A percentile compares a stretch with the other conserved stretches of the same genome.
phyloP scores from a whole-genome alignment of 352 stramenopile species.

The Phytopythium mirpurense region DNA sequence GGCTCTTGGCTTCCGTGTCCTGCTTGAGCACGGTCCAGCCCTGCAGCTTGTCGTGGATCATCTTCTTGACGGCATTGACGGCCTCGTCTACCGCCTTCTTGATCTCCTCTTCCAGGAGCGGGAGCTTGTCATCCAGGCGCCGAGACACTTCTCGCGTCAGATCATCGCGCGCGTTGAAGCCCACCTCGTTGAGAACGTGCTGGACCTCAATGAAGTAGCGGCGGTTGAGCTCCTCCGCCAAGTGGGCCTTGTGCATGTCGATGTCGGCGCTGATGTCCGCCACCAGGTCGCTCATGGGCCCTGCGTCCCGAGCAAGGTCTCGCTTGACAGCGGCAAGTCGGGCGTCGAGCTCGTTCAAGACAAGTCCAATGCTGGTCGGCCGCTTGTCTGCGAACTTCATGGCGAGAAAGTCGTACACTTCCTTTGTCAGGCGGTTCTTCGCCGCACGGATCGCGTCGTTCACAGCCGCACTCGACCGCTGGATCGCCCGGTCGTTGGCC shows the following conservation, averaged over 20 bases:
- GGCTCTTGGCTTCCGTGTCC: constrained; percentile 54
- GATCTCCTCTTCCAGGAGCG: constrained; percentile 54
- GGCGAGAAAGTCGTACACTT: constrained; percentile 58
- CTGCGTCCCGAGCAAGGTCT: constrained; percentile 23
- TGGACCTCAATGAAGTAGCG: constrained; percentile 77
- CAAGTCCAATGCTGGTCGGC: constrained; percentile 47
- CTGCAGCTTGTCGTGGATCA: constrained; percentile 46
- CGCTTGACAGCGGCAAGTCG: constrained; percentile 17
- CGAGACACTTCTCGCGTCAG: constrained; percentile 54
- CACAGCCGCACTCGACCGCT: constrained; percentile 43
- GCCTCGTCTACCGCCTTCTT: constrained; percentile 55
- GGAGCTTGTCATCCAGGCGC: constrained; percentile 65
- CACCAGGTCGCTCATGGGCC: constrained; percentile 16
- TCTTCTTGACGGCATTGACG: constrained; percentile 44
- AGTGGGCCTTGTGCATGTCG: constrained; percentile 54
- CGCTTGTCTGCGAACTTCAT: constrained; percentile 42
- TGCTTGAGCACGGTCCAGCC: constrained; percentile 69
- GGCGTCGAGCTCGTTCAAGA: constrained; percentile 55
- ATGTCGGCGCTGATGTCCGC: constrained; percentile 45
- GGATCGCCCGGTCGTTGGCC: constrained; percentile 64
- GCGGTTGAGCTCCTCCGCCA: constrained; percentile 62
- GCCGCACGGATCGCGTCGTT: constrained; percentile 44
- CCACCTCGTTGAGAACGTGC: constrained; percentile 67
- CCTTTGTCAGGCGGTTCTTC: constrained; percentile 55
- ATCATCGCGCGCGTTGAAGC: constrained; percentile 53